These are phyloP conservation scores for Gaillardinia entomophila DNA, from an alignment of 805 yeast species.

Conservation along the genomic window DNA sequence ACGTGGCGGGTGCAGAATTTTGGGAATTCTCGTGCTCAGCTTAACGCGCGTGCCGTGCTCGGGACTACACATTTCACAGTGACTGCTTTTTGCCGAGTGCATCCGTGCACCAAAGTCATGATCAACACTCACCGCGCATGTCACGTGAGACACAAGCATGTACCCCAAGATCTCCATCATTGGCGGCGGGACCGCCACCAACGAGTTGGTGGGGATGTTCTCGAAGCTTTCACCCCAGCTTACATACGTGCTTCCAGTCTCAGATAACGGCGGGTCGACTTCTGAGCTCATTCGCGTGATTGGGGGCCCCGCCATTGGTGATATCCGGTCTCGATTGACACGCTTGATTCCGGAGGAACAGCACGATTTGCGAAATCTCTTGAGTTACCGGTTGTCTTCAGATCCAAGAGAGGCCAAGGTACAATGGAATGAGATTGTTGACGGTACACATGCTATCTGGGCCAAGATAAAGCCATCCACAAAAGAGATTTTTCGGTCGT, in stretches of 20 bases:
- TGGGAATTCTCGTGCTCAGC: slow-evolving; percentile 11
- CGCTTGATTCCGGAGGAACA: slow-evolving; percentile 58
- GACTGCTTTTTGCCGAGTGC: slow-evolving; percentile 32
- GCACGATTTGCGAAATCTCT: slow-evolving; percentile 23
- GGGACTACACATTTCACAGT: slow-evolving; percentile 31
- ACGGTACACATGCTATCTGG: slow-evolving; percentile 76
- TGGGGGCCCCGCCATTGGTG: slow-evolving; percentile 97
- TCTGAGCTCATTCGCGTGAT: slow-evolving; percentile 79
- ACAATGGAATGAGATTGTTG: slow-evolving; percentile 77
- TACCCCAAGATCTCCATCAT: slow-evolving; percentile 27
- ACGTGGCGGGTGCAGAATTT: slow-evolving; percentile 2
- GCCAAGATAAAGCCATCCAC: slow-evolving; percentile 47
- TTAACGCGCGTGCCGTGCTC: slow-evolving; percentile 26
- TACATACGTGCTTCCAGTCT: slow-evolving; percentile 72
- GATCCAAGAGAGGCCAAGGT: slow-evolving; percentile 47
- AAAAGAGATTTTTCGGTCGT: slow-evolving; percentile 70
- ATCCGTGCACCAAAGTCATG: not conserved
- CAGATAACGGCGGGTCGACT: slow-evolving; percentile 94
- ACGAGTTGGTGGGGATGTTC: slow-evolving; percentile 61
- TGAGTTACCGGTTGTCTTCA: slow-evolving; percentile 45
- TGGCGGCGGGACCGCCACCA: slow-evolving; percentile 90
- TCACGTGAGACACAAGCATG: too few relatives aligned
- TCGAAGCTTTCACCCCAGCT: slow-evolving; percentile 38
- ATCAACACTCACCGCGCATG: too few relatives aligned
- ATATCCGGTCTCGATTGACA: slow-evolving; percentile 75